Conservation (phyloP, 352 stramenopile genomes). For the Pseudoperonospora humuli region DNA sequence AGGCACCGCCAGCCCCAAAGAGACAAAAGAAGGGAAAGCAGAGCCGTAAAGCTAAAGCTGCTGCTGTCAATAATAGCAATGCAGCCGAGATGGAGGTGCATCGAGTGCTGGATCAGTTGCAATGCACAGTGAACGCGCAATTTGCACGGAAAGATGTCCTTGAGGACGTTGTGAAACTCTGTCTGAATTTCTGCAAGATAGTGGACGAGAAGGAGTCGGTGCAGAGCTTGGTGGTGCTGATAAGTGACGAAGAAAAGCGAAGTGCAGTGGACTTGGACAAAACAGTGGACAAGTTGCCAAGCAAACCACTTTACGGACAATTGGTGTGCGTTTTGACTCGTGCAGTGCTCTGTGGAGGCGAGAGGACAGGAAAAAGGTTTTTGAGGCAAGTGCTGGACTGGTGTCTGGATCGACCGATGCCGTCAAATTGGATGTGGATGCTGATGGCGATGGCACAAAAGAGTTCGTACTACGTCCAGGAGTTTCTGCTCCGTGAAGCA, state of each 20-base stretch:
- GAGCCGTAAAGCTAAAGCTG: constrained; percentile 14
- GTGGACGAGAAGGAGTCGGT: constrained; percentile 37
- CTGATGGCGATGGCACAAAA: constrained; percentile 35
- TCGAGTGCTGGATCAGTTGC: constrained; percentile 29
- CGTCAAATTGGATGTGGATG: constrained; percentile 43
- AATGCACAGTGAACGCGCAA: constrained; percentile 30
- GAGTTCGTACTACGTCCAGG: constrained; percentile 35
- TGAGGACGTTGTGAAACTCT: constrained; percentile 37
- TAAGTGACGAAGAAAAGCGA: not conserved
- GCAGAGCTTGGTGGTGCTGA: constrained; percentile 18
- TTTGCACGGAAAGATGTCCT: constrained; percentile 23
- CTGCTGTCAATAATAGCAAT: constrained; percentile 6
- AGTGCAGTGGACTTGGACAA: constrained; percentile 23
- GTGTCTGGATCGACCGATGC: constrained; percentile 19
- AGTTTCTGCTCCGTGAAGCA: constrained; percentile 38
- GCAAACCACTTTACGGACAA: constrained; percentile 42
- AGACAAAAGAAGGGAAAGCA: constrained; percentile 64
- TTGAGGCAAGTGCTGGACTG: constrained; percentile 45
- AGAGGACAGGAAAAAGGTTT: constrained; percentile 8
- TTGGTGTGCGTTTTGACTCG: constrained; percentile 33
- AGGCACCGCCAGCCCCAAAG: constrained; percentile 32
- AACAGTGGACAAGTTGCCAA: constrained; percentile 28
- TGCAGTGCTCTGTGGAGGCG: constrained; percentile 25
- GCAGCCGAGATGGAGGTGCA: constrained; percentile 26
- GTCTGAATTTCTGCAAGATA: constrained; percentile 30